phyloP scores from a whole-genome alignment of 192 early-diverging fungal species.

The Backusella macrospora region DNA sequence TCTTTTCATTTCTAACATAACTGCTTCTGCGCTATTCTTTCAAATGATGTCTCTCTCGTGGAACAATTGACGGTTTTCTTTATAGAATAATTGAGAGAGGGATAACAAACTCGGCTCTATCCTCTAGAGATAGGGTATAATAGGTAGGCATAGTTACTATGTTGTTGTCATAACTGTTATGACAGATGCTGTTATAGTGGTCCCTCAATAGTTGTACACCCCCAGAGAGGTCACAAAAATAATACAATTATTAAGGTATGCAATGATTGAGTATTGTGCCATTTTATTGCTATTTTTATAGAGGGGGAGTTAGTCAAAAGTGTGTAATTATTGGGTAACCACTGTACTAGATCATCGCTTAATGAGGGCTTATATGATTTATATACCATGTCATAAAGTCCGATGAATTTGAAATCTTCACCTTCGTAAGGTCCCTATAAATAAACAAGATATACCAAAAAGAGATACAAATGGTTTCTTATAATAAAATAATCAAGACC shows the following conservation, averaged over 20 bases:
- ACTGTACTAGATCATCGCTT: background rate
- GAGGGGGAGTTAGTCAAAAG: too few species aligned
- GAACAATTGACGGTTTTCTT: conserved; percentile 1
- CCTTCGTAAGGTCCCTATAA: background rate
- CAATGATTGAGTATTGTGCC: too few species aligned
- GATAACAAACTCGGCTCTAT: background rate
- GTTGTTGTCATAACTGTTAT: background rate
- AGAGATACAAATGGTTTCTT: conserved; percentile 7
- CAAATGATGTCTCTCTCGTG: background rate
- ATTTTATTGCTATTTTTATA: too few species aligned
- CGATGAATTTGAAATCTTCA: background rate
- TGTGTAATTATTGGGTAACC: too few species aligned
- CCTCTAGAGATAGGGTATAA: background rate
- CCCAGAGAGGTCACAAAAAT: too few species aligned
- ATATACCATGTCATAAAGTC: background rate
- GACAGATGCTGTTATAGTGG: too few species aligned
- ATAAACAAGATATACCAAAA: conserved; percentile 8
- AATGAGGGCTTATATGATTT: background rate
- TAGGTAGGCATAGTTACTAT: too few species aligned
- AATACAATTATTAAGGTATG: too few species aligned
- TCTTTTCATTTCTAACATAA: background rate
- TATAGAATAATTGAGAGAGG: conserved; percentile 1
- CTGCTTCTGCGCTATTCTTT: background rate
- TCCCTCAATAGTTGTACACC: too few species aligned
- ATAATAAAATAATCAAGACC: conserved; percentile 9